Evolutionary conservation across 305 asterid genomes (phyloP).

Genomic region (Solanum hybrid): DNA sequence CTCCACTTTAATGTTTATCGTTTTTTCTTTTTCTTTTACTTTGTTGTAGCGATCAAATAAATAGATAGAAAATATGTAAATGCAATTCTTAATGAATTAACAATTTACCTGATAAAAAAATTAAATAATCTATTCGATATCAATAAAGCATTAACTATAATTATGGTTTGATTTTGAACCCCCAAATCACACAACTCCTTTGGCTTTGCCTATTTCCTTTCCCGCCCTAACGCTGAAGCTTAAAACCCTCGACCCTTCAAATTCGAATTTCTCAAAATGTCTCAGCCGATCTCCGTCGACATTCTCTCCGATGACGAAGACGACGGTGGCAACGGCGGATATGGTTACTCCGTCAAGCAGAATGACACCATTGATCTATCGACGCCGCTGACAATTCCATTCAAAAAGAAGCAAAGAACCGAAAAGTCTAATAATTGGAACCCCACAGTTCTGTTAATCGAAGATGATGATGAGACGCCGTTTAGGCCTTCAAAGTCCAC

Average conservation of each 20-base stretch:
- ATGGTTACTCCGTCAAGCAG: background rate
- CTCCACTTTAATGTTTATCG: background rate
- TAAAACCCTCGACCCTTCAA: background rate
- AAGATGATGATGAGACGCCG: conserved; percentile 52
- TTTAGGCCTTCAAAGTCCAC: conserved; percentile 15
- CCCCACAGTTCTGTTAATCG: conserved; percentile 40
- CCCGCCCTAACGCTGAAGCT: background rate
- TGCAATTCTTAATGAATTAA: background rate
- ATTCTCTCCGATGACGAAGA: conserved; percentile 51
- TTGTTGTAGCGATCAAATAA: background rate
- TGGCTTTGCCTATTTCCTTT: background rate
- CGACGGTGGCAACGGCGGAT: conserved; percentile 9
- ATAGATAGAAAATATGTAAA: background rate
- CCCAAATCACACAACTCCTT: background rate
- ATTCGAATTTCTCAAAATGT: conserved; percentile 18
- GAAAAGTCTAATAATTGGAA: conserved; percentile 12
- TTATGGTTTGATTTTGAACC: background rate
- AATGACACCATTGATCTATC: conserved; percentile 42
- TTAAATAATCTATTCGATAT: background rate
- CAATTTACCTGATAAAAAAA: background rate
- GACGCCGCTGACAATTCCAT: conserved; percentile 36
- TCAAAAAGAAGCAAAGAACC: conserved; percentile 42
- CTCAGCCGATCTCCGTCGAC: conserved; percentile 43
- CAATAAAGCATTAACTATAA: background rate
- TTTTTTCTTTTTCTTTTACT: background rate